Base-by-base conservation (phyloP, 2,329 filamentous ascomycete species). In the Paradendryphiella salina region DNA sequence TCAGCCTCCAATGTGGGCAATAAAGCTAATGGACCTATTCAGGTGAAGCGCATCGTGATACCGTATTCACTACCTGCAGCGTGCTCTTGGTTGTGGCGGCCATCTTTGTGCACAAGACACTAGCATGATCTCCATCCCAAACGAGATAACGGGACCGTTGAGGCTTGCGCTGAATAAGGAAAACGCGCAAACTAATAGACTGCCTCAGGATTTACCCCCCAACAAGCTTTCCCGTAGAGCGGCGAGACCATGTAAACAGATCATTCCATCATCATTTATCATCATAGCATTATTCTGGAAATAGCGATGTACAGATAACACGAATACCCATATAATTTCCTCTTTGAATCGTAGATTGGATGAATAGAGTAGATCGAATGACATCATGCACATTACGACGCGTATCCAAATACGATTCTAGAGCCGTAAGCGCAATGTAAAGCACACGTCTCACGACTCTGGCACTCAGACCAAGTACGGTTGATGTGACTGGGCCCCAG, bases 41-140 rank as follows among this genome's bases (percentile, higher is more conserved):
- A 69, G 66, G 67, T 23, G 66, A 70, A 49, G 49, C 57, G 21
- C 67, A 70, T 45, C 63, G 67, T 18, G 63, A 69, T 42, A 56
- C 61, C 14, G 62, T 70, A 17, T 70, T 70, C 29, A 67, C 63
- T 8, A 60, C 64, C 13, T 70, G 66, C 53, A 63, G 66, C 34
- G 62, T 61, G 13, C 43, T 70, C 26, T 53, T 70, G 31, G 40
- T 68, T 17, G 57, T 63, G 31, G 66, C 65, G 32, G 64, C 64
- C 13, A 43, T 66, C 34, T 61, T 64, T 35, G 65, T 67, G 26
- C 59, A 68, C 31, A 65, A 62, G 41, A 56, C 61, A 13, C 48
- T 69, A 10, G 46, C 56, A 8, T 68, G 43, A 59, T 29, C 26
- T 21, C 14, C 17, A 32, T 15, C 15, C 23, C 13, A 21, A 15